Conservation (phyloP, 2,329 filamentous ascomycete genomes). For the Exophiala alcalophila region DNA sequence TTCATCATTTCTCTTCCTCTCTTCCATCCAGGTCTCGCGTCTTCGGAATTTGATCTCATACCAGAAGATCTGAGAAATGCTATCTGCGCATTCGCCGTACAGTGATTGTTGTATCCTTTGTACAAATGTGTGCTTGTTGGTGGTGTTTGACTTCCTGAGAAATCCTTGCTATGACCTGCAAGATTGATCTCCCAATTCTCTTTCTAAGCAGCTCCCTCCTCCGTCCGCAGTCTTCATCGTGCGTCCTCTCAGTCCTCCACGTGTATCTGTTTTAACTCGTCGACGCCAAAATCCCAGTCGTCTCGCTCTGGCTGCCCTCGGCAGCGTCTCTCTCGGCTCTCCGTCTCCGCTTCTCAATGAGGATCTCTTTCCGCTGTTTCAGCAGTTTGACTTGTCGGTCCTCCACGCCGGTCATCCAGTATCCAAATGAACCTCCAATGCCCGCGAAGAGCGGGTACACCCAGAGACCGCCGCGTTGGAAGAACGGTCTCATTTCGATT, state of each 20-base stretch:
- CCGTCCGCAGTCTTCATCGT: conserved; percentile 1
- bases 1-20: too few relatives aligned
- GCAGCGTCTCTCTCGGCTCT: conserved; percentile 64
- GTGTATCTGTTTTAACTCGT: conserved; percentile 23
- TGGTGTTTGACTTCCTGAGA: not conserved
- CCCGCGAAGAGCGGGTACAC: conserved; percentile 86
- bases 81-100: conserved; percentile 10
- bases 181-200: not conserved
- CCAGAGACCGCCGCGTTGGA: conserved; percentile 80
- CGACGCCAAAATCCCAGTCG: conserved; percentile 23
- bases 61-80: too few relatives aligned
- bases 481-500: conserved; percentile 95
- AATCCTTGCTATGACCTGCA: conserved; percentile 7
- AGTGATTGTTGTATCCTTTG: conserved; percentile 21
- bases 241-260: not conserved
- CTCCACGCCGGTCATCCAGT: conserved; percentile 93
- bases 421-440: conserved; percentile 87
- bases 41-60: too few relatives aligned
- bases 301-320: conserved; percentile 21
- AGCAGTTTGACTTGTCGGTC: conserved; percentile 74
- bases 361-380: conserved; percentile 69
- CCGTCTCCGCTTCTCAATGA: conserved; percentile 86
- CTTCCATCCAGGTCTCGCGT: too few relatives aligned
- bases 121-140: conserved; percentile 16
- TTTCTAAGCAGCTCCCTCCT: not conserved